Conservation (phyloP, 192 early-diverging fungal species). For the Backusella tarrabulga region DNA sequence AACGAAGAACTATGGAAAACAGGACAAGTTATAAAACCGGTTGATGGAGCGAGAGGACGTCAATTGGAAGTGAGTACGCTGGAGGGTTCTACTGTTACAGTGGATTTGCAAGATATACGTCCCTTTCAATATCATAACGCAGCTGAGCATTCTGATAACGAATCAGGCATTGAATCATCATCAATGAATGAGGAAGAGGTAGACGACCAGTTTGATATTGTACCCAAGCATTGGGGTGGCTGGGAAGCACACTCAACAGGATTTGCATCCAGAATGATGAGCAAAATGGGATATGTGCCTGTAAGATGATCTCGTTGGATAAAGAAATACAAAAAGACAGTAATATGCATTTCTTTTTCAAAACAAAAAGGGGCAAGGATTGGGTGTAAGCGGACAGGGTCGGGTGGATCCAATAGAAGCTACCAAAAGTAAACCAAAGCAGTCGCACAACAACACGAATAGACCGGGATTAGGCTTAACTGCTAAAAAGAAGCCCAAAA, state of each 20-base stretch:
- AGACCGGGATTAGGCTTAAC: conserved; percentile 10
- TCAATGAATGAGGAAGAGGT: neutral
- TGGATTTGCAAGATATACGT: neutral
- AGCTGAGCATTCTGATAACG: neutral
- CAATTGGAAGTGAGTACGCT: neutral
- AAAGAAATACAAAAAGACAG: neutral
- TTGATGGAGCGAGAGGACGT: neutral
- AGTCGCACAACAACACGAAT: no score
- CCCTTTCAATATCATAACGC: neutral
- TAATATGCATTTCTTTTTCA: conserved; percentile 1
- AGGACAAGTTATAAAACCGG: neutral
- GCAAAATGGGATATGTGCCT: conserved; percentile 60
- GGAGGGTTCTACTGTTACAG: neutral
- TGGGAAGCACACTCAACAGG: conserved; percentile 71
- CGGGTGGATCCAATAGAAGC: conserved; percentile 7
- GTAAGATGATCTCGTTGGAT: conserved; percentile 1
- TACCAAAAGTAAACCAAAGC: neutral
- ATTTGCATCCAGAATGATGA: conserved; percentile 67
- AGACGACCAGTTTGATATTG: neutral
- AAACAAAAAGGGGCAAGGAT: conserved; percentile 9
- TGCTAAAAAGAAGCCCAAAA: neutral
- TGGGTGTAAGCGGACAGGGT: conserved; percentile 11
- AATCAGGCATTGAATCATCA: neutral
- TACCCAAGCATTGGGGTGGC: neutral
- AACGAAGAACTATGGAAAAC: neutral